A percentile compares a stretch with the other conserved stretches of the same genome.
These are phyloP conservation scores for Podospora bellae-mahoneyi DNA, from an alignment of 495 filamentous ascomycete species.

Conservation along the genomic window DNA sequence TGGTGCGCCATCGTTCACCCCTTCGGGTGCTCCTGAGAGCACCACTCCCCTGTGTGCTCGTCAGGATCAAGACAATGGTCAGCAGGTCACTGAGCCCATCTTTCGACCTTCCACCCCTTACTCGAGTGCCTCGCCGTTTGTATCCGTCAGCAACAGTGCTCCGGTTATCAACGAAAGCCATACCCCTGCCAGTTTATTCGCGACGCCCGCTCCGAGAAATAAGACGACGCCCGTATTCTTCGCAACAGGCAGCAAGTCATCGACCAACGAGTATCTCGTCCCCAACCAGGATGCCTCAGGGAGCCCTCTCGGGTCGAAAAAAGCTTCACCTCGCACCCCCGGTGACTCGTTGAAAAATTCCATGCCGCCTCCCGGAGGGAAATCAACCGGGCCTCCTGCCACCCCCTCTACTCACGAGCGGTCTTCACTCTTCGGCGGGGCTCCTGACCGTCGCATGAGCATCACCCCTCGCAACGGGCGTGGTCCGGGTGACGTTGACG, in stretches of 20 bases:
- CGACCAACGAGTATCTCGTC: constrained; percentile 41
- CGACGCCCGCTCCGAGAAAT: constrained; percentile 18
- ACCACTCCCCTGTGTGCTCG: constrained; percentile 32
- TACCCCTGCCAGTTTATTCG: constrained; percentile 15
- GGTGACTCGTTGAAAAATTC: constrained; percentile 64
- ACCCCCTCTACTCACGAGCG: constrained; percentile 70
- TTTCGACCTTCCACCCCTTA: constrained; percentile 23
- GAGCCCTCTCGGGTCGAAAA: constrained; percentile 50
- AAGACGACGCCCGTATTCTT: constrained; percentile 17
- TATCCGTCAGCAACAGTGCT: constrained; percentile 12
- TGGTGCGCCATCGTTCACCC: constrained; percentile 29
- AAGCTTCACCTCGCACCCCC: constrained; percentile 72
- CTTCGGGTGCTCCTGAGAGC: constrained; percentile 24
- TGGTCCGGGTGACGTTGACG: constrained; percentile 65
- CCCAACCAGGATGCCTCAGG: constrained; percentile 44
- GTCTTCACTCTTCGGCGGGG: constrained; percentile 39
- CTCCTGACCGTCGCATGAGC: constrained; percentile 43
- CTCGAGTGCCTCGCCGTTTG: constrained; percentile 15
- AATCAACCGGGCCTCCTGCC: constrained; percentile 51
- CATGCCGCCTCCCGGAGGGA: constrained; percentile 65
- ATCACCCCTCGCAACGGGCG: constrained; percentile 54
- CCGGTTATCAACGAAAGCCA: constrained; percentile 21
- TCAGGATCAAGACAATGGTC: constrained; percentile 23
- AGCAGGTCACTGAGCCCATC: constrained; percentile 15
- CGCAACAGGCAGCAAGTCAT: constrained; percentile 18